Conservation (phyloP, 352 stramenopile genomes). For the Poterioochromonas sp. region DNA sequence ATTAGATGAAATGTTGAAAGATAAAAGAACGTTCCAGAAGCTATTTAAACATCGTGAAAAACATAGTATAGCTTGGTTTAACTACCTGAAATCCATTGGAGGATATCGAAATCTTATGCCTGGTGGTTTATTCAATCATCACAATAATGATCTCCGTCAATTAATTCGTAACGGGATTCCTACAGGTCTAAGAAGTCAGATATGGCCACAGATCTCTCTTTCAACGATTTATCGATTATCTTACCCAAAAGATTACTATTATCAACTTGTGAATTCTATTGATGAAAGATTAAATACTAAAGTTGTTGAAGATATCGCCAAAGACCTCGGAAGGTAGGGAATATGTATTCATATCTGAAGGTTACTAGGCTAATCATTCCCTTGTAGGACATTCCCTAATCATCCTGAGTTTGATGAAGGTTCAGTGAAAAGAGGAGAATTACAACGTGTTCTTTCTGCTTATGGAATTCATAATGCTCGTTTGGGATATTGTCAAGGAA, state of each 20-base stretch:
- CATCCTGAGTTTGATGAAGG: neutral
- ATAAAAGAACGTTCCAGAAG: neutral
- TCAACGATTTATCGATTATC: slow-evolving; percentile 53
- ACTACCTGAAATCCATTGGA: slow-evolving; percentile 16
- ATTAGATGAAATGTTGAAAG: neutral
- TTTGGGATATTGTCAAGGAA: neutral
- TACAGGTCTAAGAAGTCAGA: neutral
- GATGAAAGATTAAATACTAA: slow-evolving; percentile 52
- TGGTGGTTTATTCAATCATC: neutral
- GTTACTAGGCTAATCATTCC: no score
- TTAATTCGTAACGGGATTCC: slow-evolving; percentile 19
- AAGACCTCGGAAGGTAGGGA: no score
- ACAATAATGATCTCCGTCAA: neutral
- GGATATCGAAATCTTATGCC: neutral
- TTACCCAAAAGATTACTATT: slow-evolving; percentile 47
- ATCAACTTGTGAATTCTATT: slow-evolving; percentile 49
- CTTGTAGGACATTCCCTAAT: slow-evolving; percentile 46
- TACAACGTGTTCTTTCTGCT: slow-evolving; percentile 54
- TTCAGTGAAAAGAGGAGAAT: slow-evolving; percentile 46
- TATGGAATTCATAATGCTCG: slow-evolving; percentile 55
- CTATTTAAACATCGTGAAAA: no score
- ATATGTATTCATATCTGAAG: no score
- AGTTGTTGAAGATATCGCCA: slow-evolving; percentile 79
- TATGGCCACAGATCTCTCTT: slow-evolving; percentile 45
- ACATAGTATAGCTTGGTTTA: neutral